Conservation (phyloP, 805 yeast genomes). For the Saccharomycopsis oosterbeekiorum region DNA sequence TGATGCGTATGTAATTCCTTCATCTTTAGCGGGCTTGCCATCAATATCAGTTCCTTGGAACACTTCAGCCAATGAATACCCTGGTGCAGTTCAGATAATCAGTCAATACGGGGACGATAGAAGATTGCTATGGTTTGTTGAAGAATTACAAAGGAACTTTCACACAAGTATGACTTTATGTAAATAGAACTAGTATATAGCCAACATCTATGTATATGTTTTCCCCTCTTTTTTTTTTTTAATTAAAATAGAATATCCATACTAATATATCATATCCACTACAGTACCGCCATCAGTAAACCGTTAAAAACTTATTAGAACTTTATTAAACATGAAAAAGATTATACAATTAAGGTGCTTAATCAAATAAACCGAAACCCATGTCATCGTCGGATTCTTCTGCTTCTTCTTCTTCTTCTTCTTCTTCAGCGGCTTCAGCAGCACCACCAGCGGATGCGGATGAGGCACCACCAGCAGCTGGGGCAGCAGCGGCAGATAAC, state of each 20-base stretch:
- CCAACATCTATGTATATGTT: too few species aligned
- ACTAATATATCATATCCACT: neutral
- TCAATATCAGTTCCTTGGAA: slow-evolving; percentile 64
- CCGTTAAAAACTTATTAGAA: neutral
- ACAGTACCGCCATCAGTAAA: neutral
- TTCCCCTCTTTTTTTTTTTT: too few species aligned
- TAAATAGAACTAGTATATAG: too few species aligned
- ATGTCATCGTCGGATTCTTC: slow-evolving; percentile 70
- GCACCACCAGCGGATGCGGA: slow-evolving; percentile 38
- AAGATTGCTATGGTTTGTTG: slow-evolving; percentile 36
- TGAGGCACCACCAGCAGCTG: slow-evolving; percentile 41
- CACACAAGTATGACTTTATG: neutral
- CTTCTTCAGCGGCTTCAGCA: slow-evolving; percentile 49
- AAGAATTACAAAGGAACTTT: slow-evolving; percentile 3
- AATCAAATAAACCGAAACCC: slow-evolving; percentile 90
- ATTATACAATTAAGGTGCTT: slow-evolving; percentile 24
- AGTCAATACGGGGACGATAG: slow-evolving; percentile 83
- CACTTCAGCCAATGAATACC: slow-evolving; percentile 20
- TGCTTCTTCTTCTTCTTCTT: slow-evolving; percentile 45
- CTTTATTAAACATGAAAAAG: slow-evolving; percentile 1
- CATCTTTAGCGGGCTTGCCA: slow-evolving; percentile 88
- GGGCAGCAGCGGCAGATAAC: slow-evolving; percentile 41
- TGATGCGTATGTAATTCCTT: slow-evolving; percentile 83
- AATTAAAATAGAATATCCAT: neutral
- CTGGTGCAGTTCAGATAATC: slow-evolving; percentile 67